Conservation (phyloP, 768 basidiomycete species). For the Tricholoma saponaceum region DNA sequence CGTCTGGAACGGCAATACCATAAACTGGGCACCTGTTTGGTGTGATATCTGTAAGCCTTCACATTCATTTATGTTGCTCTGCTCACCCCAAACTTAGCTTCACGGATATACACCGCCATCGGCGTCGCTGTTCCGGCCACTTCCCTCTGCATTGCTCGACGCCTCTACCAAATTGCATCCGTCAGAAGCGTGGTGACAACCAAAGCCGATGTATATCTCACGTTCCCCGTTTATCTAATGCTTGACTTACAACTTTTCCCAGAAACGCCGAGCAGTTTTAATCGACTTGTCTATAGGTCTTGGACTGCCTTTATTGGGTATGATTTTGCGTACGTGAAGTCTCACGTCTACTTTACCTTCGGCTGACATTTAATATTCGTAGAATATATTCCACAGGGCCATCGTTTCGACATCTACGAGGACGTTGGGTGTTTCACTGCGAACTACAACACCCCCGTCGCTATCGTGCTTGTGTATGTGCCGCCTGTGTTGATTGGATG, state of each 20-base stretch:
- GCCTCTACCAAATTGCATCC: slow-evolving; percentile 57
- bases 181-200: slow-evolving; percentile 49
- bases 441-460: slow-evolving; percentile 30
- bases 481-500: slow-evolving; percentile 39
- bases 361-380: neutral
- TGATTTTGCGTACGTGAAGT: slow-evolving; percentile 12
- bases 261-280: slow-evolving; percentile 45
- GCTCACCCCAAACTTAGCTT: slow-evolving; percentile 24
- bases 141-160: slow-evolving; percentile 57
- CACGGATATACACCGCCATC: slow-evolving; percentile 41
- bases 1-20: slow-evolving; percentile 60
- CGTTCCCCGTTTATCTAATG: neutral
- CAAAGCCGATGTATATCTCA: slow-evolving; percentile 20
- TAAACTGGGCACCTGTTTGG: slow-evolving; percentile 56
- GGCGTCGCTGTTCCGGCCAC: slow-evolving; percentile 48
- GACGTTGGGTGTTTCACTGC: slow-evolving; percentile 43
- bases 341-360: neutral
- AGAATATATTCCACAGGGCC: slow-evolving; percentile 46
- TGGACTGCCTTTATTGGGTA: slow-evolving; percentile 45
- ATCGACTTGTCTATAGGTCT: slow-evolving; percentile 50
- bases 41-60: slow-evolving; percentile 52
- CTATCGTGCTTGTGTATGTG: slow-evolving; percentile 28
- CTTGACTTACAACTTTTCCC: neutral
- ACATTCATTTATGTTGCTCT: neutral
- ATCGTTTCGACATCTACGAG: slow-evolving; percentile 44